Evolutionary conservation across 2,329 filamentous ascomycete genomes (phyloP).

Genomic region (Lachnellula suecica): DNA sequence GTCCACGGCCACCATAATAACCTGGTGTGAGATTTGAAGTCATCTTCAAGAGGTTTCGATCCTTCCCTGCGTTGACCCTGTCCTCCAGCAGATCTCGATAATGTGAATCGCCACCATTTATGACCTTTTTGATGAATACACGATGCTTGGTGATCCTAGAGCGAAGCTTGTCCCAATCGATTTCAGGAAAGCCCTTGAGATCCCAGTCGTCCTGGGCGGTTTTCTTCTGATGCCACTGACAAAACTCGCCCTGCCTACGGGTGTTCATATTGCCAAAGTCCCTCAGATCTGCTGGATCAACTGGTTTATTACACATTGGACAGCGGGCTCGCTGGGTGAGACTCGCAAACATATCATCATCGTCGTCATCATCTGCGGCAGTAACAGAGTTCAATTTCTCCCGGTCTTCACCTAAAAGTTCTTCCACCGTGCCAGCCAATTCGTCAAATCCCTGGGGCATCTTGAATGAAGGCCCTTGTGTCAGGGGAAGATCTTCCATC

Average conservation of each 20-base stretch:
- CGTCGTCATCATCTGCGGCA: background rate
- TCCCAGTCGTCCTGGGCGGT: constrained; percentile 44
- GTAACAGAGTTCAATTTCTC: background rate
- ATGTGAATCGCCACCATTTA: constrained; percentile 55
- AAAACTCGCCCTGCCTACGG: constrained; percentile 61
- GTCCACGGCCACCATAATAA: constrained; percentile 79
- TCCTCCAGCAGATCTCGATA: constrained; percentile 58
- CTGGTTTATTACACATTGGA: constrained; percentile 63
- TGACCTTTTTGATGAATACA: constrained; percentile 53
- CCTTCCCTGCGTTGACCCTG: constrained; percentile 55
- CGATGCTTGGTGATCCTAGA: constrained; percentile 58
- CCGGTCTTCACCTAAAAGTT: constrained; percentile 3
- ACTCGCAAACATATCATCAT: constrained; percentile 2
- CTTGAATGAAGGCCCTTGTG: constrained; percentile 12
- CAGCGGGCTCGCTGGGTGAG: constrained; percentile 43
- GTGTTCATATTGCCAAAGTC: constrained; percentile 55
- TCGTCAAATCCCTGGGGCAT: constrained; percentile 7
- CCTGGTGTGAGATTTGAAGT: constrained; percentile 60
- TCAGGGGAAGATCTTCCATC: constrained; percentile 2
- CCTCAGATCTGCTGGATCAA: constrained; percentile 55
- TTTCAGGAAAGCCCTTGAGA: constrained; percentile 61
- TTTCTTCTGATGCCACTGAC: constrained; percentile 57
- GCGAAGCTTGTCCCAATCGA: constrained; percentile 67
- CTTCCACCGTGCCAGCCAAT: constrained; percentile 6
- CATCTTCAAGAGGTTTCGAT: constrained; percentile 58